Base-by-base conservation (phyloP, 805 yeast genomes). In the Candida arabinofermentans region DNA sequence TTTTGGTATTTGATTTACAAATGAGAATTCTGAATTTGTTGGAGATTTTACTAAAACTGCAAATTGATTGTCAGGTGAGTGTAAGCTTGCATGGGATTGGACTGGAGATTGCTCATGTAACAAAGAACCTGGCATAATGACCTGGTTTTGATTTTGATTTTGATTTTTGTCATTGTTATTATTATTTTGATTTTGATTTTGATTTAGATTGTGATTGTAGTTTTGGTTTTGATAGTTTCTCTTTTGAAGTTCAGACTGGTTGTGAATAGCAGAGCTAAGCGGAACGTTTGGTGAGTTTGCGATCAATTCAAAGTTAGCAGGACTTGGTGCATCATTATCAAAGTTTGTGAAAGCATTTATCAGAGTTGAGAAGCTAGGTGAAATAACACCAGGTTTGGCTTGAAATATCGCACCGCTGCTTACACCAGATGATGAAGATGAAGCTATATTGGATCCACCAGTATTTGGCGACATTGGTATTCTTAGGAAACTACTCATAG, bases 321-420 rank as follows among this genome's bases (percentile, higher is more conserved):
- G 65, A 24, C 58, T 51, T 7, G 60, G 55, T 1, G 42, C 50
- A 8, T 46, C 51, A 34, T 43, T 42, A n/a, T 56, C 60, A 36
- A 59, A 57, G 32, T 51, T 54, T 18, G 62, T 58, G 43, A 59
- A 59, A 6, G 60, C 61, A 26, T 38, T 49, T 37, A 58, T 49
- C 38, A 59, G 42, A 18, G 53, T 48, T 6, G 62, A 55, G 34
- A 58, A 55, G 9, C 54, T 44, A 12, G 64, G 62, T 13, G 61
- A 58, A 17, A 50, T 37, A 5, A 47, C 34, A 14, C 37, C 27
- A n/a, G 42, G 46, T 27, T 38, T 42, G 26, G 18, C 17, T 19
- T 30, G 31, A 26, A 24, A 6, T 17, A 29, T 7, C n/a, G 26
- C 8, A 16, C 19, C 19, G 16, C 23, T 12, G 16, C 22, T 19